phyloP scores from a whole-genome alignment of 495 filamentous ascomycete species.

The Rhypophila decipiens region DNA sequence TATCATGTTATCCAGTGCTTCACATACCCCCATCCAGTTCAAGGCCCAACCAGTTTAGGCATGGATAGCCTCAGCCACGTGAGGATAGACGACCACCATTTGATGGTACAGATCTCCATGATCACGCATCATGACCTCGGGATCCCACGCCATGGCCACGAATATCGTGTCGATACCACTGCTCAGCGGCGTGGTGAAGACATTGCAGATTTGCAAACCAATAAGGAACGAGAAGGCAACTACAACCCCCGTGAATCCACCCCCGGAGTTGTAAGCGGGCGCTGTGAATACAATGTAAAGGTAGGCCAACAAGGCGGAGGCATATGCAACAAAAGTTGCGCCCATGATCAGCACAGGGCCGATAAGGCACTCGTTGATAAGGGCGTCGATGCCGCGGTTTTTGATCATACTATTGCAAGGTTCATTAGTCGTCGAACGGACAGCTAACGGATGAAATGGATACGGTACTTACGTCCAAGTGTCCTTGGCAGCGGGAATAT shows the following conservation, averaged over 20 bases:
- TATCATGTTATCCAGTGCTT: too few relatives aligned
- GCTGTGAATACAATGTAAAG: conserved; percentile 71
- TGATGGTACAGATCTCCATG: conserved; percentile 72
- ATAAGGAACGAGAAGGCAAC: conserved; percentile 81
- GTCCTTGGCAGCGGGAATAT: conserved; percentile 77
- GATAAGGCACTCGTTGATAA: conserved; percentile 86
- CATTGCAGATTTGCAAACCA: conserved; percentile 79
- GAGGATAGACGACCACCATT: conserved; percentile 75
- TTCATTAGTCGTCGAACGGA: conserved; percentile 12
- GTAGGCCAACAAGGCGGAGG: conserved; percentile 74
- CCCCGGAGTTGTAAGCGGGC: conserved; percentile 67
- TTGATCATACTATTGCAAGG: conserved; percentile 60
- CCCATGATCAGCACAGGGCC: conserved; percentile 88
- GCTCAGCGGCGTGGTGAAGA: conserved; percentile 77
- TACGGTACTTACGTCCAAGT: conserved; percentile 61
- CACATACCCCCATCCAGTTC: too few relatives aligned
- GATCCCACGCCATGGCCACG: conserved; percentile 82
- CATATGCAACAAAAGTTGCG: conserved; percentile 73
- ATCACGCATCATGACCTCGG: conserved; percentile 73
- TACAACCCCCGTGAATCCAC: conserved; percentile 56
- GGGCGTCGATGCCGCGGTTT: conserved; percentile 81
- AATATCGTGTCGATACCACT: conserved; percentile 76
- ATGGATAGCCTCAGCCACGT: conserved; percentile 57
- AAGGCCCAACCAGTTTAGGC: too few relatives aligned
- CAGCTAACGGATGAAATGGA: neutral